phyloP scores from a whole-genome alignment of 345 rosid genomes.

The Linum usitatissimum region DNA sequence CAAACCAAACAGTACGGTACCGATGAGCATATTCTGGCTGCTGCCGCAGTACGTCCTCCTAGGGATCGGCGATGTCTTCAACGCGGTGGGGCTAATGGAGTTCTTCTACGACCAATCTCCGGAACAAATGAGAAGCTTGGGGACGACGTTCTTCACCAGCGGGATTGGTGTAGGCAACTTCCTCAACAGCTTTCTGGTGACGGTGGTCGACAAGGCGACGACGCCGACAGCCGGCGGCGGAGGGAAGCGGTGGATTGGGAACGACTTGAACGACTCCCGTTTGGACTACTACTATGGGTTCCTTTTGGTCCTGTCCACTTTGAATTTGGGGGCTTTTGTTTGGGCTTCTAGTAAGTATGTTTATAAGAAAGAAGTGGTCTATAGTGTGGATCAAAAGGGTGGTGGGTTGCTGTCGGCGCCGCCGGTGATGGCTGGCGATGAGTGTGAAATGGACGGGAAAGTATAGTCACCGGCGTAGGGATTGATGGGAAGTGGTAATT shows the following conservation, averaged over 20 bases:
- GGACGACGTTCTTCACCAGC: constrained; percentile 84
- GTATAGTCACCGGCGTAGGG: too few species aligned
- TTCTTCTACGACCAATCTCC: constrained; percentile 92
- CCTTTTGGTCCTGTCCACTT: constrained; percentile 44
- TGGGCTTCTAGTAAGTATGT: constrained; percentile 60
- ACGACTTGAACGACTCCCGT: constrained; percentile 64
- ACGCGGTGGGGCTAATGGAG: constrained; percentile 65
- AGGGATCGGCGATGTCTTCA: constrained; percentile 74
- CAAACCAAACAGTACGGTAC: constrained; percentile 43
- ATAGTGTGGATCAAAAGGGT: too few species aligned
- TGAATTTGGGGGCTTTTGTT: constrained; percentile 52
- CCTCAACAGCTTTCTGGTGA: constrained; percentile 66
- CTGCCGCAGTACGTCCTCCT: constrained; percentile 71
- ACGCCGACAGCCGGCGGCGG: constrained; percentile 20
- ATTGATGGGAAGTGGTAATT: too few species aligned
- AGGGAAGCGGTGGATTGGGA: constrained; percentile 74
- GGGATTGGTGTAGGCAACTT: constrained; percentile 85
- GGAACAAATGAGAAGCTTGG: constrained; percentile 85
- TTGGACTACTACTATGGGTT: constrained; percentile 85
- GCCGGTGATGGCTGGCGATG: too few species aligned
- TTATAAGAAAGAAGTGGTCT: constrained; percentile 48
- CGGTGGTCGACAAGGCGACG: constrained; percentile 58
- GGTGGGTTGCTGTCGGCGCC: too few species aligned
- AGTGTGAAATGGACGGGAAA: too few species aligned
- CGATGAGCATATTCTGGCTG: constrained; percentile 78